Evolutionary conservation across 108 stramenopile genomes (phyloP), one percentile per base, ranked within the genome.

Genomic region (Cyclotella kingstonii): DNA sequence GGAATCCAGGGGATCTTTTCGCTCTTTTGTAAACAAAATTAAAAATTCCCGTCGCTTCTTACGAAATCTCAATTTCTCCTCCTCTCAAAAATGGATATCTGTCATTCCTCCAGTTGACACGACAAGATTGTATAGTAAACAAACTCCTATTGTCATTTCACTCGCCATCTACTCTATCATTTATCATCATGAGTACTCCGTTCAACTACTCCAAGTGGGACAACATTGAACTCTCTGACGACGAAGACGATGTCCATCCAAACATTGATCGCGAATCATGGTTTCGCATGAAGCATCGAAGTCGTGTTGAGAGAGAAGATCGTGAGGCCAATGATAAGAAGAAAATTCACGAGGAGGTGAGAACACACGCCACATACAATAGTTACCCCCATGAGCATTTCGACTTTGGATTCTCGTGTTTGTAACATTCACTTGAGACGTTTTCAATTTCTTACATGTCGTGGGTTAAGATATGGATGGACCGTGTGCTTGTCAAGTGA

Each of bases 181-280:
- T n/a, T 8, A 61, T 0, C 35, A 77, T 46, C 59, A 93, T 93
- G 95, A 81, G 83, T 62, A 92, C 89, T 58, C 80, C 89, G 1
- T 97, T 97, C 72, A 88, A 98, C 64, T 98, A 98, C 74, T 89
- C 86, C 25, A 98, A 98, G 80, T 98, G 97, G 97, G 97, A 98
- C 79, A 93, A 95, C 52, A 92, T 96, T 43, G 95, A 99, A 79
- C 77, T 99, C 31, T 84, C 81, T 36, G 98, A 99, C 65, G 98
- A 99, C 58, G 98, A 99, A 73, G 95, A 93, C 30, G 98, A 99
- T 80, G 86, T 90, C 45, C 98, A 99, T 63, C 98, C 98, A 55
- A 99, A 99, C 80, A 99, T 99, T 66, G 98, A 99, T 60, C 77
- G 83, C 62, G 97, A 97, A 73, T 84, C 81, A 21, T 99, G 98